phyloP scores from a whole-genome alignment of 192 early-diverging fungal genomes.

The Gigaspora rosea region DNA sequence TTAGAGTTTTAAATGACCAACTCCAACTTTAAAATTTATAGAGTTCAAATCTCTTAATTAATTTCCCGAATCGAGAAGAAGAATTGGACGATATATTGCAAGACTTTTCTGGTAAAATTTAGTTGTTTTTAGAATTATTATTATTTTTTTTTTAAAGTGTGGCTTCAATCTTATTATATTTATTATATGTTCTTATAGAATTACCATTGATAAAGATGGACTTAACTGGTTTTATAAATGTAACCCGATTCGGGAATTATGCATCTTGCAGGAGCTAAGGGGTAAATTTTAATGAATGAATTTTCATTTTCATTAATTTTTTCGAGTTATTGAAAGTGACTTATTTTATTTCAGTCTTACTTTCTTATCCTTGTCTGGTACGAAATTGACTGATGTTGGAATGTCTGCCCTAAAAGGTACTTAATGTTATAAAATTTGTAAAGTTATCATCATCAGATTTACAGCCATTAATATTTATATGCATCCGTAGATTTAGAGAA shows the following conservation, averaged over 20 bases:
- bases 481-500: neutral
- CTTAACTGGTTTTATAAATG: neutral
- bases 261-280: neutral
- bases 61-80: constrained; percentile 3
- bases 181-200: neutral
- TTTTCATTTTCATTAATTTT: neutral
- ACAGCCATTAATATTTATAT: neutral
- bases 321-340: no score
- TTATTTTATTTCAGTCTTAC: neutral
- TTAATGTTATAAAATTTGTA: neutral
- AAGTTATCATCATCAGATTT: neutral
- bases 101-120: neutral
- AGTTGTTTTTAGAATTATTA: neutral
- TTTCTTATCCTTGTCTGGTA: constrained; percentile 6
- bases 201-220: neutral
- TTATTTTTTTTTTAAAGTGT: neutral
- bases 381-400: constrained; percentile 2
- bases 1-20: neutral
- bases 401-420: neutral
- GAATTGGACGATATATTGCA: constrained; percentile 1
- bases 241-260: neutral
- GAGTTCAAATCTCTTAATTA: neutral
- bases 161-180: neutral
- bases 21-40: neutral
- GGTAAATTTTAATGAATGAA: neutral